A percentile compares a stretch with the other conserved stretches of the same genome.
These are phyloP conservation scores for Dalbergia oliveri DNA, from an alignment of 306 rosid genomes.

Conservation along the genomic window DNA sequence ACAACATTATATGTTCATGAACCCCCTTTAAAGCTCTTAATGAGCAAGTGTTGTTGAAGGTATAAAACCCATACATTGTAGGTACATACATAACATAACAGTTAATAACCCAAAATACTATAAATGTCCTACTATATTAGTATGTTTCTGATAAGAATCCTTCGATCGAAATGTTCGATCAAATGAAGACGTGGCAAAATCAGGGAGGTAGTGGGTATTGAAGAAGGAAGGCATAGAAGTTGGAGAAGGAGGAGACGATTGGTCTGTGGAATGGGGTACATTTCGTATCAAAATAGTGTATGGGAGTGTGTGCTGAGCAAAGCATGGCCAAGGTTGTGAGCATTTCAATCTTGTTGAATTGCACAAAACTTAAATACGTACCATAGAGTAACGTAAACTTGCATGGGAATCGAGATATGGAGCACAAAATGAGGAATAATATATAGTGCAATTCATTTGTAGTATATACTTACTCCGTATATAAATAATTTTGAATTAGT, in stretches of 20 bases:
- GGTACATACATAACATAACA: background rate
- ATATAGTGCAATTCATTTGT: too few relatives aligned
- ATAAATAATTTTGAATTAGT: too few relatives aligned
- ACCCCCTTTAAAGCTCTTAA: background rate
- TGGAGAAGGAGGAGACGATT: conserved; percentile 68
- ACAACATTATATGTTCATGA: background rate
- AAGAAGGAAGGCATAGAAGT: conserved; percentile 62
- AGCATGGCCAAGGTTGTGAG: conserved; percentile 71
- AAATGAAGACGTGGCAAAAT: conserved; percentile 53
- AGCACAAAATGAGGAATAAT: conserved; percentile 37
- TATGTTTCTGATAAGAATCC: background rate
- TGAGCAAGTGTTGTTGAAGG: conserved; percentile 14
- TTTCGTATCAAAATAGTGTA: conserved; percentile 50
- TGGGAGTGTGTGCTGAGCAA: conserved; percentile 73
- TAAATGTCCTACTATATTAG: background rate
- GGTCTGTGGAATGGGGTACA: conserved; percentile 93
- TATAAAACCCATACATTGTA: conserved; percentile 1
- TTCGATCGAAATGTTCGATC: conserved; percentile 3
- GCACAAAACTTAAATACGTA: conserved; percentile 47
- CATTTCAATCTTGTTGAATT: conserved; percentile 60
- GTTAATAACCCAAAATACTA: conserved; percentile 1
- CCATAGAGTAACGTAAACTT: conserved; percentile 51
- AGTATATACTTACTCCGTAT: too few relatives aligned
- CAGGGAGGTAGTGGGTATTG: conserved; percentile 50
- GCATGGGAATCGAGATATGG: conserved; percentile 65